Evolutionary conservation across 169 alveolate genomes (phyloP), one percentile per base, ranked within the genome.

Genomic region (Plasmodium vivax): DNA sequence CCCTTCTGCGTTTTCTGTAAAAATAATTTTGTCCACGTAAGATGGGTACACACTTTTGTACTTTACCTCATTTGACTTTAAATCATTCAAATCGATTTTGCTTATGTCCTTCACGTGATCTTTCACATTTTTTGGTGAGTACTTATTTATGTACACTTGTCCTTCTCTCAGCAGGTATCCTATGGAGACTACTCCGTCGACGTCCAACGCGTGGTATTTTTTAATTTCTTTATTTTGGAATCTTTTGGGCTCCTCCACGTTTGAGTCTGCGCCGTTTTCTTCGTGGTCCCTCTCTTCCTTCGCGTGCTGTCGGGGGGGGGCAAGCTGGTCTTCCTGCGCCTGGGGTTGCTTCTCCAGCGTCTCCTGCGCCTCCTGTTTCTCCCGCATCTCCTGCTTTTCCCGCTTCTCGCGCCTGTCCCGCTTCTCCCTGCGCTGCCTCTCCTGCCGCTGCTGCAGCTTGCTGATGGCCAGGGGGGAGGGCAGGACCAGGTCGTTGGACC

Each of bases 1-100:
- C 9, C 98, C 98, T 68, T 98, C 99, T 7, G 96, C 96, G 82
- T 98, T 98, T 71, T 97, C 98, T 1, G 99, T 98, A 32, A 98
- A 91, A 32, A 99, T 97, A 12, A 99, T 99, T 72, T 99, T 96
- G 93, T 99, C 99, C 34, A 99, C 98, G 94, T 98, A 97, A 2
- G 99, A 96, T 34, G 95, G 96, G 72, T 85, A 93, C 84, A 94
- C 96, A 68, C 92, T 80, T 77, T 95, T 91, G 72, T 97, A 97
- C 72, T 96, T 97, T 27, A 93, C 47, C 9, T 95, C 96, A 19
- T 92, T 94, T 32, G 87, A 88, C 83, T 88, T 93, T 73, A 95
- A 77, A 56, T 93, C 97, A 80, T 88, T 80, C 43, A 95, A 68
- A 54, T 95, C 95, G 12, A 93, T 41, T 84, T 95, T 92, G 3